Evolutionary conservation across 2,329 filamentous ascomycete species (phyloP).

Genomic region (Taxawa tesnikishii): DNA sequence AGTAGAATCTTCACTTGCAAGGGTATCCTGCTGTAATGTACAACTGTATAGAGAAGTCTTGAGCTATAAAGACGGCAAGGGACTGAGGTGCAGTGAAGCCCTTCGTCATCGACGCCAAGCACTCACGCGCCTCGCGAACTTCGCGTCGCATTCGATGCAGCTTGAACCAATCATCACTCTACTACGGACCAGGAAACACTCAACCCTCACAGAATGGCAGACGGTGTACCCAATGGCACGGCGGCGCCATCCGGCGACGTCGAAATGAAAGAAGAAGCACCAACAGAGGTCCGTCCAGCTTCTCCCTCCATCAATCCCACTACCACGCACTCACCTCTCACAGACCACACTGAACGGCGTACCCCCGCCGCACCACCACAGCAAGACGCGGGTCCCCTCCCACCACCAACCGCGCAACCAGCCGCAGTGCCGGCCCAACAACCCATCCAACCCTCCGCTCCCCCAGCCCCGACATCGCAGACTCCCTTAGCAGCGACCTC

Average conservation of each 20-base stretch:
- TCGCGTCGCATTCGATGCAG: too few relatives aligned
- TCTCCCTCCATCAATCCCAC: constrained; percentile 2
- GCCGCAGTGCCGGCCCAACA: constrained; percentile 1
- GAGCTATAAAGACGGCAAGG: too few relatives aligned
- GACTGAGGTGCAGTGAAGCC: too few relatives aligned
- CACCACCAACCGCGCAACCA: background rate
- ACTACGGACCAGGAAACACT: too few relatives aligned
- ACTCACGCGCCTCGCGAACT: too few relatives aligned
- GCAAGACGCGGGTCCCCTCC: background rate
- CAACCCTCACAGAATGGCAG: constrained; percentile 14
- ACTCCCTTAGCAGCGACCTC: constrained; percentile 4
- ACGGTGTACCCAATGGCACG: constrained; percentile 14
- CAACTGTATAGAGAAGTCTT: too few relatives aligned
- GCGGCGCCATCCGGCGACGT: constrained; percentile 12
- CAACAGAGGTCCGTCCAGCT: constrained; percentile 11
- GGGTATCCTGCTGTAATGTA: too few relatives aligned
- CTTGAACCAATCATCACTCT: too few relatives aligned
- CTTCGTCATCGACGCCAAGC: too few relatives aligned
- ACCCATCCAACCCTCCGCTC: constrained; percentile 1
- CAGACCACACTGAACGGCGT: too few relatives aligned
- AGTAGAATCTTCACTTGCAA: too few relatives aligned
- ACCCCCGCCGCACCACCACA: constrained; percentile 5
- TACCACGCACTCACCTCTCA: constrained; percentile 8
- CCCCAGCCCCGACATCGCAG: constrained; percentile 2
- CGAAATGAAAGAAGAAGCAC: constrained; percentile 23